Evolutionary conservation across 257 asterid genomes (phyloP), one percentile per base, ranked within the genome.

Genomic region (Petunia secreta): DNA sequence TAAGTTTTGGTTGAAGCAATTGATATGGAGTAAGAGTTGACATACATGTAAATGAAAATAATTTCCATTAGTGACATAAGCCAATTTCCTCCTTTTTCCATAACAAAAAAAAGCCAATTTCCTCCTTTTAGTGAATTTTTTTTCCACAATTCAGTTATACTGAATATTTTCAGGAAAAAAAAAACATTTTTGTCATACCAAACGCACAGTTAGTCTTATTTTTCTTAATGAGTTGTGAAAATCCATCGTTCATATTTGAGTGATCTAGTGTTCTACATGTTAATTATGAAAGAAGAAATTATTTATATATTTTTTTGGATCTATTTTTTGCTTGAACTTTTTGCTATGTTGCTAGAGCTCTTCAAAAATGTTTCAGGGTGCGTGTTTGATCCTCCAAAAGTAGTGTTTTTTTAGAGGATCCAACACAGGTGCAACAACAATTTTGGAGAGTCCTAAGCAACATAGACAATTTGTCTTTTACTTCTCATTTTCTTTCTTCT

Each of bases 21-120:
- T 71, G 60, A 50, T 48, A 48, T 73, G 11, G 36, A 11, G 77
- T 50, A 11, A 48, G 46, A 73, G 62, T 73, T 73, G 44, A 71
- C 44, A 34, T 73, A 50, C 11, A 48, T 73, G 62, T 73, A 13
- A 50, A 48, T 73, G 77, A 50, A 73, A 71, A 71, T 71, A 50
- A 48, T 50, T 48, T 11, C 44, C 44, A 71, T 48, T 37, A 48
- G 34, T 25, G 77, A 71, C 13, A 13, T 6, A 73, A 48, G 77
- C 50, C 60, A 7, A 25, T 48, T 34, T 50, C 60, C 77, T 50
- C 60, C 44, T 40, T 71, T 71, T n/a, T n/a, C n/a, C n/a, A n/a
- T n/a, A n/a, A n/a, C n/a, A n/a, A n/a, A n/a, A n/a, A n/a, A n/a
- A n/a, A n/a, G n/a, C n/a, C 34, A 50, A 34, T 71, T 48, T 73